These are phyloP conservation scores for Daedaleopsis nitida DNA, from an alignment of 768 basidiomycete genomes.

Conservation along the genomic window DNA sequence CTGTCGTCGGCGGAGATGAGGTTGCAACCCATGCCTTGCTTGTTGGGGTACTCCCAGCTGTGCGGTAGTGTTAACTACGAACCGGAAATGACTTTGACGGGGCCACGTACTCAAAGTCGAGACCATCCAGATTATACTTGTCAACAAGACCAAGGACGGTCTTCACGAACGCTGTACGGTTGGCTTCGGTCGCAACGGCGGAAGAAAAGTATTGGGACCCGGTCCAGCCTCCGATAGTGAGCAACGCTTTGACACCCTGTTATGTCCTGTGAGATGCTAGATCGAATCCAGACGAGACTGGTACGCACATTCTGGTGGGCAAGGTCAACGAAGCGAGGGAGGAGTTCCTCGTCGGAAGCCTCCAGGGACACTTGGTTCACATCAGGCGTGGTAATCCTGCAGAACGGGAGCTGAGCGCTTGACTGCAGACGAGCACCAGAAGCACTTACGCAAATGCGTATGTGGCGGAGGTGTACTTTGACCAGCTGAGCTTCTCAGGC, in stretches of 20 bases:
- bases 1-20: slow-evolving; percentile 56
- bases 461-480: slow-evolving; percentile 64
- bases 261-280: background rate
- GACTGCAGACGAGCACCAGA: too few relatives aligned
- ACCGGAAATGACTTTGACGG: background rate
- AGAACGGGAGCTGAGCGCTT: background rate
- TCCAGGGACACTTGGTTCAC: slow-evolving; percentile 35
- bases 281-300: background rate
- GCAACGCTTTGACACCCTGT: slow-evolving; percentile 54
- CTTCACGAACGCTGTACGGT: slow-evolving; percentile 36
- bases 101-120: slow-evolving; percentile 41
- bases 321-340: slow-evolving; percentile 58
- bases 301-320: slow-evolving; percentile 40
- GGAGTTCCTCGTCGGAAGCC: slow-evolving; percentile 47
- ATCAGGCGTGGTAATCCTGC: slow-evolving; percentile 38
- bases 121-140: slow-evolving; percentile 55
- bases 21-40: slow-evolving; percentile 71
- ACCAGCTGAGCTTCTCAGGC: slow-evolving; percentile 61
- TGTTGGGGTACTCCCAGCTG: slow-evolving; percentile 86
- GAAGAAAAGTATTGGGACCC: slow-evolving; percentile 65
- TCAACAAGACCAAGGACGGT: slow-evolving; percentile 48
- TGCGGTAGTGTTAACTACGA: background rate
- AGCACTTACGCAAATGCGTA: slow-evolving; percentile 65
- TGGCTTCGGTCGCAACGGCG: slow-evolving; percentile 52
- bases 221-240: slow-evolving; percentile 75